phyloP scores from a whole-genome alignment of 495 filamentous ascomycete genomes.

The Pyronema omphalodes region DNA sequence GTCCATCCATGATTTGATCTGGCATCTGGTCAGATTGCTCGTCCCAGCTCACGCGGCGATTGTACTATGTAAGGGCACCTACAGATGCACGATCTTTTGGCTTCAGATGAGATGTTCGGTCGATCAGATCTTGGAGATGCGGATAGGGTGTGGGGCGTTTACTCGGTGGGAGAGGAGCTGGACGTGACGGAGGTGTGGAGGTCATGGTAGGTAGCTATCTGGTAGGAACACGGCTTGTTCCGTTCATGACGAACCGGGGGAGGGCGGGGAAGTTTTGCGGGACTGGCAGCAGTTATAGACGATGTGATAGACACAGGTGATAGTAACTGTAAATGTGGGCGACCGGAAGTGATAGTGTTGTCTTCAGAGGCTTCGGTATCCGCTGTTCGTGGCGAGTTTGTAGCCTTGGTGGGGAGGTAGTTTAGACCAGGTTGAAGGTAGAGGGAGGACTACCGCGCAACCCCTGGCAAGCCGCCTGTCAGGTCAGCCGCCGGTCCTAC shows the following conservation, averaged over 20 bases:
- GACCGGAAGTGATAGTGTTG: too few relatives aligned
- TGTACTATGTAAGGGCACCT: not conserved
- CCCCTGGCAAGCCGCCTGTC: too few relatives aligned
- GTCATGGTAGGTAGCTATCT: constrained; percentile 9
- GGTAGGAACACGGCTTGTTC: not conserved
- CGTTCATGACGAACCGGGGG: not conserved
- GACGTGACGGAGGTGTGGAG: constrained; percentile 15
- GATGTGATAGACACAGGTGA: too few relatives aligned
- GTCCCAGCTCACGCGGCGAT: too few relatives aligned
- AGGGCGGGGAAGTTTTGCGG: not conserved
- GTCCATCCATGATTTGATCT: constrained; percentile 24
- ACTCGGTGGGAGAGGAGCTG: not conserved
- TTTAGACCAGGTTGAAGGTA: too few relatives aligned
- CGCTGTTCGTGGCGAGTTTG: too few relatives aligned
- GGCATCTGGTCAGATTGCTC: not conserved
- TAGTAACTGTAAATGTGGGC: too few relatives aligned
- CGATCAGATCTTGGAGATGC: constrained; percentile 57
- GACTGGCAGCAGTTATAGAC: too few relatives aligned
- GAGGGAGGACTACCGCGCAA: too few relatives aligned
- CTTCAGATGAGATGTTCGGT: constrained; percentile 17
- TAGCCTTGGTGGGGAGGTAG: too few relatives aligned
- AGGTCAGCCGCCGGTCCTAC: too few relatives aligned
- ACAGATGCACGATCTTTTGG: constrained; percentile 16
- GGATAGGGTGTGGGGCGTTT: constrained; percentile 30
- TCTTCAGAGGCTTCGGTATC: too few relatives aligned